phyloP scores from a whole-genome alignment of 306 rosid genomes.

The Dicorynia guianensis region DNA sequence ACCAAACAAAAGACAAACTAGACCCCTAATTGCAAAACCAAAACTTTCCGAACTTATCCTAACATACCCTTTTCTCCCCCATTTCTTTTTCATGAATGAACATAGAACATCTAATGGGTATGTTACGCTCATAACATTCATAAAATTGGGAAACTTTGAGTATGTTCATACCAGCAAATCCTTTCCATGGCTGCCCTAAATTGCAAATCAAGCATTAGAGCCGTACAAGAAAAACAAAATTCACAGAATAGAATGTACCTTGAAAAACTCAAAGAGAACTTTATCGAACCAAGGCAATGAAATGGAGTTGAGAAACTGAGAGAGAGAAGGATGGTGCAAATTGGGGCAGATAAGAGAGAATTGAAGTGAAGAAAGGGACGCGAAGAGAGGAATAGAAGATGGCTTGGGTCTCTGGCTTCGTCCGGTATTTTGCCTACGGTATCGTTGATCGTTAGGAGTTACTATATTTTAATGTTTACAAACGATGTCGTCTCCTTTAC shows the following conservation, averaged over 20 bases:
- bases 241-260: neutral
- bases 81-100: neutral
- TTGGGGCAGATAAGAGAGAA: neutral
- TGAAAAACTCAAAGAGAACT: neutral
- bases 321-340: neutral
- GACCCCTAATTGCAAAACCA: constrained; percentile 4
- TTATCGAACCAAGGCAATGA: neutral
- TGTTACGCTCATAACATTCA: too few species aligned
- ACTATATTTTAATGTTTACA: too few species aligned
- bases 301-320: neutral
- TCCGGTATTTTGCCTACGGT: too few species aligned
- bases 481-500: too few species aligned
- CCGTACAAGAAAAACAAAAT: neutral
- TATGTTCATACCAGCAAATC: neutral
- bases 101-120: too few species aligned
- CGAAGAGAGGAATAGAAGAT: neutral
- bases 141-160: too few species aligned
- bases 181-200: neutral
- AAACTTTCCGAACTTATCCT: constrained; percentile 9
- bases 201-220: neutral
- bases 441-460: too few species aligned
- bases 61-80: constrained; percentile 16
- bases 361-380: too few species aligned
- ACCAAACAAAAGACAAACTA: constrained; percentile 10
- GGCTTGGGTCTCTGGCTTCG: too few species aligned